Evolutionary conservation across 75 land plant genomes (phyloP).

Genomic region (Gnetum montanum): DNA sequence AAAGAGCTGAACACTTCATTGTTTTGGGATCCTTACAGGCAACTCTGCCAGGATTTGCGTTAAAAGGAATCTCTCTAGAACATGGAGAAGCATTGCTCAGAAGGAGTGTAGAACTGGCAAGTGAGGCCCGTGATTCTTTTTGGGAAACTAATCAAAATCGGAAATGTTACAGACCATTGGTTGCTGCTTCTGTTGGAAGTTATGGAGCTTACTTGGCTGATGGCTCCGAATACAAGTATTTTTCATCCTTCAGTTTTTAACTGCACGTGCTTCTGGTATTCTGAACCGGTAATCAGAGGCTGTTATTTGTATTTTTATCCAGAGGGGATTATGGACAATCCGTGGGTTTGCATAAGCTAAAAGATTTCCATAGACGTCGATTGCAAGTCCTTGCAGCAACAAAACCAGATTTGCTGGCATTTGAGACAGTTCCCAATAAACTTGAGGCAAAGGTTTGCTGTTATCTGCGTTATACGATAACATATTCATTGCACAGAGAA

Average conservation of each 20-base stretch:
- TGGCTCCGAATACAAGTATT: conserved; percentile 94
- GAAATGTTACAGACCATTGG: conserved; percentile 40
- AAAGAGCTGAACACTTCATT: no score
- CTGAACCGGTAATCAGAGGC: not conserved
- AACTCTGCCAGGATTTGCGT: conserved; percentile 73
- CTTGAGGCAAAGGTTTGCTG: conserved; percentile 78
- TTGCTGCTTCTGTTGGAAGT: conserved; percentile 93
- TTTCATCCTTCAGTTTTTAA: no score
- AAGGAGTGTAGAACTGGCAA: conserved; percentile 66
- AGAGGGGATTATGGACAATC: conserved; percentile 83
- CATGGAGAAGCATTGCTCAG: conserved; percentile 59
- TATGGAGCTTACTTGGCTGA: conserved; percentile 98
- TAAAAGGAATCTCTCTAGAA: conserved; percentile 57
- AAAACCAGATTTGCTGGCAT: conserved; percentile 81
- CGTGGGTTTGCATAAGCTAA: conserved; percentile 63
- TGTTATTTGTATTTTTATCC: conserved; percentile 13
- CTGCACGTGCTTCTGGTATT: not conserved
- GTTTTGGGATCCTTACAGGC: conserved; percentile 33
- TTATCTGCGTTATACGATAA: not conserved
- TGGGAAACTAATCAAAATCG: conserved; percentile 26
- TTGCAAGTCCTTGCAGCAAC: conserved; percentile 66
- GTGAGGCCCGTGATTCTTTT: conserved; percentile 77
- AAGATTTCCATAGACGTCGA: conserved; percentile 85
- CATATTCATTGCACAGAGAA: no score
- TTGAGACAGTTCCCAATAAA: conserved; percentile 93